Evolutionary conservation across 78 protist genomes (phyloP), one percentile per base, ranked within the genome.

Genomic region (Planoprotostelium fungivorum): DNA sequence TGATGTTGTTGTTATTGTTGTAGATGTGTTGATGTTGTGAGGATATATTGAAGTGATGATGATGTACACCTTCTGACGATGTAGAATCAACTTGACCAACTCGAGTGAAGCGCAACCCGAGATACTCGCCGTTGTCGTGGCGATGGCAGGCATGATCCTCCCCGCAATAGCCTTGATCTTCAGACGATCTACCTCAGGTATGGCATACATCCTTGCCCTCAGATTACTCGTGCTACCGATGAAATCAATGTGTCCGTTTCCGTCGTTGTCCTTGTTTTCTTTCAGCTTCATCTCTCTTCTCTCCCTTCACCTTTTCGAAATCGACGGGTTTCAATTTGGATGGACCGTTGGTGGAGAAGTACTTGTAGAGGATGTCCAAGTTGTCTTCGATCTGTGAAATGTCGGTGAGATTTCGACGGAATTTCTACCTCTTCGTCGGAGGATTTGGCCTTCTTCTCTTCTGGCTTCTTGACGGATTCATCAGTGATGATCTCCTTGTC

Each of bases 131-230:
- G 99, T 99, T 29, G 99, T 99, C 10, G 99, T 99, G 86, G 99
- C 99, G 87, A 99, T 98, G 37, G 99, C 99, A 0, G 99, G 99
- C 89, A 99, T 99, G 93, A 99, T 99, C 94, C 93, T 91, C 63
- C 99, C 99, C 9, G 99, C 99, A 85, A 99, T 97, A 36, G 85
- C 36, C 84, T 89, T 89, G 1, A 86, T 92, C 89, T 92, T 93
- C 63, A 51, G 95, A 25, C 94, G 29, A 87, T 96, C 97, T n/a
- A 63, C 95, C 83, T 90, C 92, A 28, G 94, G 86, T 90, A 98
- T 99, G 37, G 37, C 38, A 92, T 98, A 99, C 90, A 94, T 96
- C 36, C 91, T 29, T 28, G 99, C 99, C 25, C 99, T 92, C 51
- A 98, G 94, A 94, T 98, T 98, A 35, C 99, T 88, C 38, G 87